These are phyloP conservation scores for Euphorbia schlechtendalii DNA, from an alignment of 441 rosid species.

Conservation along the genomic window DNA sequence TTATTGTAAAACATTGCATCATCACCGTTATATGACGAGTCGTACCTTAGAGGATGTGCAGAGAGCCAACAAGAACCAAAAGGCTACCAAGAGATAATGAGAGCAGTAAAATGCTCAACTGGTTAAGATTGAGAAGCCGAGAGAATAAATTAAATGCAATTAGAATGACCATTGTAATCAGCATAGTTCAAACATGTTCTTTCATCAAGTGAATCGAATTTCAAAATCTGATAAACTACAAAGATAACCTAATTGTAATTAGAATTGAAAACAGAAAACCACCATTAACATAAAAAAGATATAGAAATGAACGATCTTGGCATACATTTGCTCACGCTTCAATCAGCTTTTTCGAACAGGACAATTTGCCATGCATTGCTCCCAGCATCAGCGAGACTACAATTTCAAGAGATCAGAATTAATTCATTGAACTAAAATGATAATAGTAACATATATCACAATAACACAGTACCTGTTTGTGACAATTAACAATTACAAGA, in stretches of 20 bases:
- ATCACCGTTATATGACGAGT: constrained; percentile 42
- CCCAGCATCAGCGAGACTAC: constrained; percentile 93
- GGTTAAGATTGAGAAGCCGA: constrained; percentile 57
- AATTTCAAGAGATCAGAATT: constrained; percentile 18
- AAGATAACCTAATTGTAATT: constrained; percentile 4
- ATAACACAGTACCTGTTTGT: too few relatives aligned
- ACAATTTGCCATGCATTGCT: constrained; percentile 82
- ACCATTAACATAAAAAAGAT: constrained; percentile 5
- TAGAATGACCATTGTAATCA: too few relatives aligned
- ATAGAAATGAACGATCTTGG: not conserved
- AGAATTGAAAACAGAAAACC: constrained; percentile 3
- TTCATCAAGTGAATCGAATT: constrained; percentile 80
- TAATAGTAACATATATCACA: too few relatives aligned
- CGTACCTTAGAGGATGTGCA: too few relatives aligned
- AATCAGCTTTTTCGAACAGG: constrained; percentile 66
- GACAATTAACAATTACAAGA: too few relatives aligned
- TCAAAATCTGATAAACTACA: constrained; percentile 43
- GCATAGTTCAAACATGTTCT: too few relatives aligned
- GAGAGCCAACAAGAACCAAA: not conserved
- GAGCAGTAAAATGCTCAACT: too few relatives aligned
- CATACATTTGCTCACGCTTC: constrained; percentile 93
- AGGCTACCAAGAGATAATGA: constrained; percentile 53
- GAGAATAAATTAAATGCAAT: too few relatives aligned
- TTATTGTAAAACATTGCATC: constrained; percentile 49
- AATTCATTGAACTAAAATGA: constrained; percentile 1